Conservation (phyloP, 2,329 filamentous ascomycete genomes). For the Sporothrix protearum region DNA sequence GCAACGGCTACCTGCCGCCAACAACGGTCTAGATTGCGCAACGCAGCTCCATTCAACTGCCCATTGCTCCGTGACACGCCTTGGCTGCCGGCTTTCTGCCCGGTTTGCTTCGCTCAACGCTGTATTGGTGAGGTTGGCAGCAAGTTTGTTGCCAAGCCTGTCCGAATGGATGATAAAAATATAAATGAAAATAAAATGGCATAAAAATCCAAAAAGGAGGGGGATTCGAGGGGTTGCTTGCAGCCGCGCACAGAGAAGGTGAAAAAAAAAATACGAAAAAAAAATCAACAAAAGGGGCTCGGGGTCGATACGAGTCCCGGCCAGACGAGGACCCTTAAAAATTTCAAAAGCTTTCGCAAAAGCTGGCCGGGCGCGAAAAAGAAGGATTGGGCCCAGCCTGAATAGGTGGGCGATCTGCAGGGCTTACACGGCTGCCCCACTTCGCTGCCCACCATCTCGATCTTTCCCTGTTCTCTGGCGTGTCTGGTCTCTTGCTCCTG, state of each 20-base stretch:
- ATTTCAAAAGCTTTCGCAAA: background rate
- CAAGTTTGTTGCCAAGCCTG: background rate
- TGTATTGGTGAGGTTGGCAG: background rate
- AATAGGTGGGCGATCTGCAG: slow-evolving; percentile 20
- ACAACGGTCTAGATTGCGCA: background rate
- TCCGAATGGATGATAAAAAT: background rate
- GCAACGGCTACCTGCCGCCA: background rate
- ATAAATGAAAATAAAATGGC: background rate
- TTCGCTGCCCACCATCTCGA: slow-evolving; percentile 20
- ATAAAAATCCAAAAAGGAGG: background rate
- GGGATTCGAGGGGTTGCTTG: background rate
- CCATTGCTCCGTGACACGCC: background rate
- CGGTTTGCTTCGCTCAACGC: background rate
- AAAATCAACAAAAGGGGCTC: background rate
- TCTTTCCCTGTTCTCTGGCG: slow-evolving; percentile 1
- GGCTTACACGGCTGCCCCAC: slow-evolving; percentile 25
- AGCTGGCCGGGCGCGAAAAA: slow-evolving; percentile 2
- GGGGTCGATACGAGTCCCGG: background rate
- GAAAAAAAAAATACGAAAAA: background rate
- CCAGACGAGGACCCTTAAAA: background rate
- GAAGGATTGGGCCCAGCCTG: slow-evolving; percentile 1
- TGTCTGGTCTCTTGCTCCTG: background rate
- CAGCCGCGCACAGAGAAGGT: background rate
- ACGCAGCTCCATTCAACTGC: background rate
- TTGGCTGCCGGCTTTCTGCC: background rate